Evolutionary conservation across 208 protist genomes (phyloP).

Genomic region (Acanthamoeba castellanii): DNA sequence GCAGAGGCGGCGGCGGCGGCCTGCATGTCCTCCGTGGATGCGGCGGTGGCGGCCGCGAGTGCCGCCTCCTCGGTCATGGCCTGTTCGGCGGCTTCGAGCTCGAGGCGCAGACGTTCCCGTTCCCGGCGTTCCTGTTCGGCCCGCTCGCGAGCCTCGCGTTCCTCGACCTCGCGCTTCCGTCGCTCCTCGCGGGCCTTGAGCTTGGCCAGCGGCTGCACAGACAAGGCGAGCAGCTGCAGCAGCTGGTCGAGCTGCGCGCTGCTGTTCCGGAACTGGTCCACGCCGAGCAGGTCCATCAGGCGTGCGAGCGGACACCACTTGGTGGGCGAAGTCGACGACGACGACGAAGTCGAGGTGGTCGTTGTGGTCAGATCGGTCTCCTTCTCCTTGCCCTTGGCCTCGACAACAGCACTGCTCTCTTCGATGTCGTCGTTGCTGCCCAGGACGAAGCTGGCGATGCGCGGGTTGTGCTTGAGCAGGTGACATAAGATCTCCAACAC

Average conservation of each 20-base stretch:
- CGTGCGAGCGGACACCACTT: conserved; percentile 67
- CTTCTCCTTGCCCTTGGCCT: background rate
- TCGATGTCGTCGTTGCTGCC: background rate
- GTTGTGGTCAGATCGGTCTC: background rate
- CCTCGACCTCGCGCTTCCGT: background rate
- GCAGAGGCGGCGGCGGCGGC: no score
- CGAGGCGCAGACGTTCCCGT: background rate
- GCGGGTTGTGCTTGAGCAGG: conserved; percentile 70
- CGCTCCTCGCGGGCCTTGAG: conserved; percentile 57
- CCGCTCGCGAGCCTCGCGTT: conserved; percentile 1
- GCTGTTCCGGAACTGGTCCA: conserved; percentile 72
- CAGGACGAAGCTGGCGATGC: conserved; percentile 67
- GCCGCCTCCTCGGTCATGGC: background rate
- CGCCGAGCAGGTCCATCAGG: conserved; percentile 59
- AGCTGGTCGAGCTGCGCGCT: conserved; percentile 60
- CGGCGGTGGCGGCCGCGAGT: background rate
- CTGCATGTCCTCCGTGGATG: background rate
- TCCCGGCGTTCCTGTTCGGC: conserved; percentile 41
- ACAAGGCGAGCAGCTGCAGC: conserved; percentile 50
- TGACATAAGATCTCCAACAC: conserved; percentile 72
- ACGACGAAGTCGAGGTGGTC: background rate
- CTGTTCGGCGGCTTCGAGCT: conserved; percentile 25
- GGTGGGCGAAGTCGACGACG: background rate
- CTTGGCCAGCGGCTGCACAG: conserved; percentile 61
- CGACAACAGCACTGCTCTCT: background rate